Evolutionary conservation across 441 rosid species (phyloP).

Genomic region (Croton setiger): DNA sequence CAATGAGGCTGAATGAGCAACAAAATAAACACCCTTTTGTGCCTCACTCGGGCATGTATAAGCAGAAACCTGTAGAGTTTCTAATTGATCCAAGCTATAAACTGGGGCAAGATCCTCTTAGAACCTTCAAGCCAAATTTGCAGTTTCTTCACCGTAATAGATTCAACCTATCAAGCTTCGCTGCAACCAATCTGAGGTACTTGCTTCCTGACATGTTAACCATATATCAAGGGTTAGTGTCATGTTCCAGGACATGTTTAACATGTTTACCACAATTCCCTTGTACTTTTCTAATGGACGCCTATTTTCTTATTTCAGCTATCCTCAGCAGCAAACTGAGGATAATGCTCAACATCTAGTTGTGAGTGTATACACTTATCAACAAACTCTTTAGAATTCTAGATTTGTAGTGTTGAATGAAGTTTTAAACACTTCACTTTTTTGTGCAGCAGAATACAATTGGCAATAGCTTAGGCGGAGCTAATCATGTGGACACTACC

Average conservation of each 20-base stretch:
- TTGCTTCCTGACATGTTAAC: neutral
- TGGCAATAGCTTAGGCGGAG: constrained; percentile 12
- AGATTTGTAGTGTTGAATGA: neutral
- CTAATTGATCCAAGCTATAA: constrained; percentile 1
- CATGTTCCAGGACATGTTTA: neutral
- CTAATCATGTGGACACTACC: constrained; percentile 12
- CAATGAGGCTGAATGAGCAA: constrained; percentile 6
- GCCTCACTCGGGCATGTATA: constrained; percentile 4
- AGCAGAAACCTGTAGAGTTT: constrained; percentile 21
- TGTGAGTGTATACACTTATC: constrained; percentile 2
- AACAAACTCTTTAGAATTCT: neutral
- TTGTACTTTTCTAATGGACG: neutral
- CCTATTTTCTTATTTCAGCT: constrained; percentile 24
- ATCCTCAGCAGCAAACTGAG: constrained; percentile 12
- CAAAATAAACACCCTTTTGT: constrained; percentile 12
- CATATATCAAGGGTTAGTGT: no score
- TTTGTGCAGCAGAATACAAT: constrained; percentile 9
- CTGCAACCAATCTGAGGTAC: constrained; percentile 25
- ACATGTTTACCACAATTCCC: neutral
- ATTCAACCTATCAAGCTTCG: constrained; percentile 10
- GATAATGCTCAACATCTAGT: constrained; percentile 8
- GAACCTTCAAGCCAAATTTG: constrained; percentile 15
- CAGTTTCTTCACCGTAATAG: constrained; percentile 13
- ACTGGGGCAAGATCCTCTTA: constrained; percentile 10
- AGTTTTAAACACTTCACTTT: neutral